A percentile compares a stretch with the other conserved stretches of the same genome.
phyloP scores from a whole-genome alignment of 2,329 filamentous ascomycete species.

The Sordariomycetes sp. region DNA sequence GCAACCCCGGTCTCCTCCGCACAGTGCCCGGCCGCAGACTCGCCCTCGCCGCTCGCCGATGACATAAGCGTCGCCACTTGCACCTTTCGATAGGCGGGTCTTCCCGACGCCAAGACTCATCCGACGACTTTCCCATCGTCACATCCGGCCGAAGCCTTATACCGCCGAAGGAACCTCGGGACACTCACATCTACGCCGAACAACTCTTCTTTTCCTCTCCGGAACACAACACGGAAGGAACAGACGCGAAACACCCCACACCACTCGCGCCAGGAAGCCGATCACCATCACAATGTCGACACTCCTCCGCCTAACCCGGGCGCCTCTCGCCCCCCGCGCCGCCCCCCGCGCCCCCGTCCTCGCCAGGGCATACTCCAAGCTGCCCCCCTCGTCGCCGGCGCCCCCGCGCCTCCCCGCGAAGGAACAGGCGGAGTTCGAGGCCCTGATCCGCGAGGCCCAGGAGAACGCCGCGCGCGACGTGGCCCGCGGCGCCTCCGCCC shows the following conservation, averaged over 20 bases:
- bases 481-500: conserved; percentile 31
- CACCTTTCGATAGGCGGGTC: too few species aligned
- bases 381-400: background rate
- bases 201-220: too few species aligned
- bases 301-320: background rate
- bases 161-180: too few species aligned
- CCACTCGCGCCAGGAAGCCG: too few species aligned
- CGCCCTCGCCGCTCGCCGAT: too few species aligned
- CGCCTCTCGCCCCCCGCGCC: background rate
- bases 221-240: background rate
- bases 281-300: background rate
- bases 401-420: conserved; percentile 15
- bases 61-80: too few species aligned
- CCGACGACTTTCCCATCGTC: too few species aligned
- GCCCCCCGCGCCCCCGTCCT: background rate
- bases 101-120: too few species aligned
- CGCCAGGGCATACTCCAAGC: background rate
- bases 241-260: background rate
- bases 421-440: conserved; percentile 83
- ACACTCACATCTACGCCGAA: too few species aligned
- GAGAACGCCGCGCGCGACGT: conserved; percentile 31
- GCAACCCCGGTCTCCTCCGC: too few species aligned
- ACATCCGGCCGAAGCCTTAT: too few species aligned
- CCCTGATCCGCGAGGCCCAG: conserved; percentile 55
- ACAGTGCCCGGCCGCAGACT: too few species aligned